Percentiles rank a stretch among this genome's conserved stretches.
phyloP scores from a whole-genome alignment of 148 eudicot species.

The Salicornia ramosissima region DNA sequence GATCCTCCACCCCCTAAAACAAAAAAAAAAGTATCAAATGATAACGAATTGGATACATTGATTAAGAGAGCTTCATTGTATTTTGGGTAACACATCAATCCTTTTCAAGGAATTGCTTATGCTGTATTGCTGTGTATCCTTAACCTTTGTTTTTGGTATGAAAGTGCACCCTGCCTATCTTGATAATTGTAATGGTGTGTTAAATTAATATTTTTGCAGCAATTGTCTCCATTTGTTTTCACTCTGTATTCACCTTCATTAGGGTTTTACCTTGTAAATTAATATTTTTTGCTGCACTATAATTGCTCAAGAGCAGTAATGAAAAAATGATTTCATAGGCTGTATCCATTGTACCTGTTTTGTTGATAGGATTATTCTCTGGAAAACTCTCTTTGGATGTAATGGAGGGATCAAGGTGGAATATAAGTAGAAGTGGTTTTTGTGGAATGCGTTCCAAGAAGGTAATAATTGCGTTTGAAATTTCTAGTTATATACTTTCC shows the following conservation, averaged over 20 bases:
- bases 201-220: background rate
- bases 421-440: conserved; percentile 82
- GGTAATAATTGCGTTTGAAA: conserved; percentile 40
- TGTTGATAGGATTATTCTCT: conserved; percentile 60
- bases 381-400: conserved; percentile 85
- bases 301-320: background rate
- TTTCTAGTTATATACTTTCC: background rate
- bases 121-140: background rate
- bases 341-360: conserved; percentile 7
- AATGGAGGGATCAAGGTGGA: conserved; percentile 73
- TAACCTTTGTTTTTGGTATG: background rate
- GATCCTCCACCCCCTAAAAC: no score
- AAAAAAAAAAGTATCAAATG: no score
- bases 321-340: background rate
- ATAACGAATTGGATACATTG: background rate
- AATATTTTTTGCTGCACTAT: background rate
- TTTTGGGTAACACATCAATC: background rate
- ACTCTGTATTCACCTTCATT: background rate
- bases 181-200: background rate
- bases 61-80: background rate
- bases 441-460: conserved; percentile 99
- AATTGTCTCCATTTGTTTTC: background rate
- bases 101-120: background rate
- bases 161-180: background rate
- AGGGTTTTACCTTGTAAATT: background rate